Evolutionary conservation across 225 moss, liverwort and hornwort species (phyloP).

Genomic region (Marchantia polymorpha): DNA sequence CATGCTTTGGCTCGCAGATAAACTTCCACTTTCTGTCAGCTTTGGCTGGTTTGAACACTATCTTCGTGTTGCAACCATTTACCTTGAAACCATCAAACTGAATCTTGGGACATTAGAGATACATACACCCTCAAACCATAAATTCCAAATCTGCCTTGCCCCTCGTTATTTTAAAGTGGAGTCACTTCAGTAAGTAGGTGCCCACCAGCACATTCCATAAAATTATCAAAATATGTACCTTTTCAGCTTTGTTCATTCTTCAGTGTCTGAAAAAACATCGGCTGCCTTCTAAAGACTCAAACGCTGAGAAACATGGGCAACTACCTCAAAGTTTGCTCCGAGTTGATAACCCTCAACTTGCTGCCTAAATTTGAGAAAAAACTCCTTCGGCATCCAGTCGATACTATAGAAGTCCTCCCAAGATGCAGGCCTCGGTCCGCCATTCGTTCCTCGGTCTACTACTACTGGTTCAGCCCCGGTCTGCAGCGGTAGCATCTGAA

Average conservation of each 20-base stretch:
- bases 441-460: constrained; percentile 26
- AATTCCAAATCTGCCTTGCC: neutral
- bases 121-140: neutral
- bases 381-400: constrained; percentile 76
- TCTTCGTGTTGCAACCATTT: constrained; percentile 69
- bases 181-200: neutral
- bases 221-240: too few relatives aligned
- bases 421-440: constrained; percentile 28
- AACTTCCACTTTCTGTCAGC: constrained; percentile 81
- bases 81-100: constrained; percentile 79
- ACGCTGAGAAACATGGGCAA: neutral
- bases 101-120: constrained; percentile 42
- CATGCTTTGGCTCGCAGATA: constrained; percentile 78
- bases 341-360: constrained; percentile 82
- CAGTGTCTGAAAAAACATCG: neutral
- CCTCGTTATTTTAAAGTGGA: neutral
- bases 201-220: neutral
- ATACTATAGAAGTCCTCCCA: constrained; percentile 66
- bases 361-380: constrained; percentile 82
- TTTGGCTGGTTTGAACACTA: constrained; percentile 76
- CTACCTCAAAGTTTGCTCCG: constrained; percentile 94
- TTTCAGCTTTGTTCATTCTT: too few relatives aligned
- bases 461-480: constrained; percentile 32
- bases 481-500: constrained; percentile 44
- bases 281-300: neutral